Conservation (phyloP, 129 eudicot species). For the Lactuca sativa region DNA sequence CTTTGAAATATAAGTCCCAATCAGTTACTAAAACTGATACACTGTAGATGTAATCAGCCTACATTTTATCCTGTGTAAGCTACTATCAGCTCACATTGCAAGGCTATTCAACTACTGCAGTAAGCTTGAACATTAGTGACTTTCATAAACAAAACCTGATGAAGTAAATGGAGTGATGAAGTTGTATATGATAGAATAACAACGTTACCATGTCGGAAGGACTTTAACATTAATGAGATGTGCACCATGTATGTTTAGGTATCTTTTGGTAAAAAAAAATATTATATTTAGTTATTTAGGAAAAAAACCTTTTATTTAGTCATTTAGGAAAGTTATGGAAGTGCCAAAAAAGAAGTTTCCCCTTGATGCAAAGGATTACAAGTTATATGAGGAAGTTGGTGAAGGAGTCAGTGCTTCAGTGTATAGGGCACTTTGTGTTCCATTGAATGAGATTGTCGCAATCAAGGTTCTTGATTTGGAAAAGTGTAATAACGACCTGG, state of each 20-base stretch:
- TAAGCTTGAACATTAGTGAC: neutral
- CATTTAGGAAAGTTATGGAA: conserved; percentile 44
- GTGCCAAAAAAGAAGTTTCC: conserved; percentile 60
- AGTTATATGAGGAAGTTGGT: conserved; percentile 80
- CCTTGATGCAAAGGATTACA: conserved; percentile 56
- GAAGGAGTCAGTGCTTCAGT: conserved; percentile 96
- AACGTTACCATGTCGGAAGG: conserved; percentile 37
- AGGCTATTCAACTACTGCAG: neutral
- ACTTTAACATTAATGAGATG: conserved; percentile 15
- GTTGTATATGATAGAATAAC: conserved; percentile 14
- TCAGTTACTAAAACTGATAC: neutral
- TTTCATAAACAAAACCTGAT: neutral
- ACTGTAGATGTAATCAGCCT: neutral
- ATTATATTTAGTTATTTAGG: neutral
- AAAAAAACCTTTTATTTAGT: conserved; percentile 16
- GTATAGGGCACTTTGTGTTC: conserved; percentile 76
- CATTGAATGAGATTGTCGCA: conserved; percentile 80
- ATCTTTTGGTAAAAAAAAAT: neutral
- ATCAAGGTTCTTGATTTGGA: conserved; percentile 96
- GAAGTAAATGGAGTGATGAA: conserved; percentile 13
- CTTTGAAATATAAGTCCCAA: neutral
- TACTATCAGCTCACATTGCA: conserved; percentile 1
- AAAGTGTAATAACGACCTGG: conserved; percentile 85
- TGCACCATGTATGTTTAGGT: neutral
- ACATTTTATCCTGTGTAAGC: neutral